Conservation (phyloP, 2,329 filamentous ascomycete species). For the Leptographium procerum region DNA sequence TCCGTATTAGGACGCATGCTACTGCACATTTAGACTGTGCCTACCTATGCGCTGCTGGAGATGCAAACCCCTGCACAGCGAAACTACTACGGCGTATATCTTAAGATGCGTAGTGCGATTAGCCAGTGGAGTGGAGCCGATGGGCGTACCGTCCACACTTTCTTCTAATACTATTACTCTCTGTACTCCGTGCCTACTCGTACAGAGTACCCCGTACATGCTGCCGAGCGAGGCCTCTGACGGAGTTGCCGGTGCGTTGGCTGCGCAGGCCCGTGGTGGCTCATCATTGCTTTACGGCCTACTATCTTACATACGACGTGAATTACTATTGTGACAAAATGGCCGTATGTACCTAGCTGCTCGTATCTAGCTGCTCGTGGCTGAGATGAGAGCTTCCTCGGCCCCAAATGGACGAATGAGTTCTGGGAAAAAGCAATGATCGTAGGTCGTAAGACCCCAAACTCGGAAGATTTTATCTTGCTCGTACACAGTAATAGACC, state of each 20-base stretch:
- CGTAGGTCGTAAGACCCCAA: not conserved
- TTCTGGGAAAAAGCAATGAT: not conserved
- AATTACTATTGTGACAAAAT: too few relatives aligned
- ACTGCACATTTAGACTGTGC: not conserved
- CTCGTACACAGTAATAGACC: not conserved
- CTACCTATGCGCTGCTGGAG: not conserved
- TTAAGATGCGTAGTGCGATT: too few relatives aligned
- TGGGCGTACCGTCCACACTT: not conserved
- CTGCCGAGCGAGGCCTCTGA: not conserved
- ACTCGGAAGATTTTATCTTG: too few relatives aligned
- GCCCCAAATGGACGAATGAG: not conserved
- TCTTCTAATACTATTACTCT: too few relatives aligned
- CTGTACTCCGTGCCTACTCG: too few relatives aligned
- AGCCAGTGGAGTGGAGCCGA: not conserved
- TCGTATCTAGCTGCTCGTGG: not conserved
- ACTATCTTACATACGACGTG: too few relatives aligned
- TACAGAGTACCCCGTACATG: too few relatives aligned
- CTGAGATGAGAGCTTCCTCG: not conserved
- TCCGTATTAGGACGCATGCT: too few relatives aligned
- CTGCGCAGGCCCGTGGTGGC: not conserved
- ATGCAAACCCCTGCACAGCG: not conserved
- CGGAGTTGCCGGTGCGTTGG: not conserved
- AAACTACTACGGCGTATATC: too few relatives aligned
- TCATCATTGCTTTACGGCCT: too few relatives aligned
- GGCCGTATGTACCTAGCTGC: too few relatives aligned